Evolutionary conservation across 1,284 basidiomycete species (phyloP).

Genomic region (Marasmius tenuissimus): DNA sequence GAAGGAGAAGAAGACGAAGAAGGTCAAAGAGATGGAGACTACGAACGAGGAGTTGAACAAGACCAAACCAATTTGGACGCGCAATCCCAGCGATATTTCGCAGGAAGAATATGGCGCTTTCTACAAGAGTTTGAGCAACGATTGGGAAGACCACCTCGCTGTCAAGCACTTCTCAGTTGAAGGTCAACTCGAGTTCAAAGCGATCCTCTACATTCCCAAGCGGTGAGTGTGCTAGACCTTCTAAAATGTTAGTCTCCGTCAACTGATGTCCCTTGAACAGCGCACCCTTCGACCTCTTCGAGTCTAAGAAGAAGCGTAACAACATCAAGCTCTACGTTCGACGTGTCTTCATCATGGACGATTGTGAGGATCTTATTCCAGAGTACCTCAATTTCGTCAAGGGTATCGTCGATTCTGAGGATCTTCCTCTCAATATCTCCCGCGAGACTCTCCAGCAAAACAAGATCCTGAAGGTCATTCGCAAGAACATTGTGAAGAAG

Average conservation of each 20-base stretch:
- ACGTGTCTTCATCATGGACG: slow-evolving; percentile 99
- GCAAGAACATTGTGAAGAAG: slow-evolving; percentile 99
- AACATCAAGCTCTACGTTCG: slow-evolving; percentile 99
- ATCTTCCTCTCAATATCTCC: slow-evolving; percentile 99
- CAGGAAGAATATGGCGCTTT: slow-evolving; percentile 93
- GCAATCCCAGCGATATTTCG: slow-evolving; percentile 94
- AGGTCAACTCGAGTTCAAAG: slow-evolving; percentile 99
- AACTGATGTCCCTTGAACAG: slow-evolving; percentile 38
- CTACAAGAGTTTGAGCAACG: slow-evolving; percentile 99
- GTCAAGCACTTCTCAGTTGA: slow-evolving; percentile 99
- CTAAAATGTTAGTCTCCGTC: neutral
- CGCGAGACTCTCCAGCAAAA: slow-evolving; percentile 99
- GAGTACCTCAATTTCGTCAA: slow-evolving; percentile 99
- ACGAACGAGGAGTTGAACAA: slow-evolving; percentile 99
- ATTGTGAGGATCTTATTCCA: slow-evolving; percentile 99
- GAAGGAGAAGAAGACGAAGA: slow-evolving; percentile 97
- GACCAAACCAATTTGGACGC: slow-evolving; percentile 99
- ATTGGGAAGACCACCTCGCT: slow-evolving; percentile 99
- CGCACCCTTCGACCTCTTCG: slow-evolving; percentile 98
- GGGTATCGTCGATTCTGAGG: slow-evolving; percentile 99
- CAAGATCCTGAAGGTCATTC: slow-evolving; percentile 99
- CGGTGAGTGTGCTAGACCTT: slow-evolving; percentile 53
- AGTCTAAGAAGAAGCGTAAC: slow-evolving; percentile 99
- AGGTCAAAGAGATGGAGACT: slow-evolving; percentile 88
- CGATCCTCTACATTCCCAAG: slow-evolving; percentile 96